A percentile compares a stretch with the other conserved stretches of the same genome.
Evolutionary conservation across 1,139 yeast genomes (phyloP).

Genomic region (Taphrina pruni): DNA sequence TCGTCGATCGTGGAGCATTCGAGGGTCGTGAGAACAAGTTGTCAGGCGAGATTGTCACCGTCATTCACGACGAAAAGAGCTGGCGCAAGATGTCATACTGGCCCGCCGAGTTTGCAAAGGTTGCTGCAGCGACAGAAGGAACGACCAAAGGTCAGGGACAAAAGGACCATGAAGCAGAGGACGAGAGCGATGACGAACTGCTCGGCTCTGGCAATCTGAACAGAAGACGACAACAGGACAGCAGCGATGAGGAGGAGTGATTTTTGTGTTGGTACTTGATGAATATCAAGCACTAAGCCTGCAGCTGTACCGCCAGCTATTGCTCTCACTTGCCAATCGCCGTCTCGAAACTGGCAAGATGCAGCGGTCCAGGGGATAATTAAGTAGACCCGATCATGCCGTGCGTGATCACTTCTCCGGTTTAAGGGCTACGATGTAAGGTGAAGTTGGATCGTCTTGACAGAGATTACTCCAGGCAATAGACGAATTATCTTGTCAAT

Average conservation of each 20-base stretch:
- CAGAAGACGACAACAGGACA: constrained; percentile 31
- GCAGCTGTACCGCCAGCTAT: background rate
- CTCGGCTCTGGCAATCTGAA: constrained; percentile 24
- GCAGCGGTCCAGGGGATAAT: no score
- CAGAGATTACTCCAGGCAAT: no score
- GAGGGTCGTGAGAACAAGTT: constrained; percentile 47
- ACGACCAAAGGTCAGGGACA: background rate
- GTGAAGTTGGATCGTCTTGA: no score
- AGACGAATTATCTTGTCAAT: no score
- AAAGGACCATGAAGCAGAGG: constrained; percentile 15
- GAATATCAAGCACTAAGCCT: background rate
- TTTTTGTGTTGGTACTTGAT: background rate
- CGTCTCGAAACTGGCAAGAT: no score
- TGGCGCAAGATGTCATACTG: constrained; percentile 54
- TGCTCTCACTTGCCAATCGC: no score
- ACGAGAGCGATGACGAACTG: constrained; percentile 12
- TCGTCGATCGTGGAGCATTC: constrained; percentile 49
- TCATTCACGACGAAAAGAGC: constrained; percentile 51
- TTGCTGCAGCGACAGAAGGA: background rate
- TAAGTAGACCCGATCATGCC: no score
- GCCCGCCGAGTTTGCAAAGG: constrained; percentile 42
- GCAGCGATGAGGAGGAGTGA: constrained; percentile 21
- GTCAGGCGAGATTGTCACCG: constrained; percentile 52
- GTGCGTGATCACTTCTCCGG: no score
- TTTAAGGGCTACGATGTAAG: no score